Evolutionary conservation across 495 filamentous ascomycete genomes (phyloP).

Genomic region (Bombardia bombarda): DNA sequence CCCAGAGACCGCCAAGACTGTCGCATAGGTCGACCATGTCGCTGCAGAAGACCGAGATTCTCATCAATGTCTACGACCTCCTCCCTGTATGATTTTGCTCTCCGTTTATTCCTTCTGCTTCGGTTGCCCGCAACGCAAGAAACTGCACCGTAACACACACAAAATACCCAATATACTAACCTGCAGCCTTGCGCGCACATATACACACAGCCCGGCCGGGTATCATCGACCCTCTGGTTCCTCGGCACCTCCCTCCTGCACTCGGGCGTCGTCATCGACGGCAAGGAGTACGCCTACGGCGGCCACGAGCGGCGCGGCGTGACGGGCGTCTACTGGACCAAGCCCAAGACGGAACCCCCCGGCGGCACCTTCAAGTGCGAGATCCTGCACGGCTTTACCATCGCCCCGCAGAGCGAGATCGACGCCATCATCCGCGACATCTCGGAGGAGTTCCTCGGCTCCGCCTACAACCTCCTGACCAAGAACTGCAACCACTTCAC

Average conservation of each 20-base stretch:
- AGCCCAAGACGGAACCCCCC: constrained; percentile 56
- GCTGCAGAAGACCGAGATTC: constrained; percentile 58
- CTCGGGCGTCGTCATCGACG: constrained; percentile 69
- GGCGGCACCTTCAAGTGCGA: constrained; percentile 63
- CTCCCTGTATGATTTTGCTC: constrained; percentile 56
- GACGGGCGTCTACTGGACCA: constrained; percentile 74
- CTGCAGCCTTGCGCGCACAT: neutral
- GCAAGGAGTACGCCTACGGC: constrained; percentile 75
- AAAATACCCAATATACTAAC: neutral
- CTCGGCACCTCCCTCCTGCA: constrained; percentile 66
- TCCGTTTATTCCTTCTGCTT: too few species aligned
- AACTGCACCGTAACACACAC: too few species aligned
- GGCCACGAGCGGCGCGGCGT: constrained; percentile 59
- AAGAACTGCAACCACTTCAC: constrained; percentile 84
- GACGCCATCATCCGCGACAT: constrained; percentile 56
- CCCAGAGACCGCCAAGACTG: constrained; percentile 32
- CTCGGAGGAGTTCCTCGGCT: constrained; percentile 59
- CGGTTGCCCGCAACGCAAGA: too few species aligned
- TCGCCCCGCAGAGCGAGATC: constrained; percentile 54
- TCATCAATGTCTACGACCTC: constrained; percentile 76
- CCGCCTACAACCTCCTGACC: constrained; percentile 66
- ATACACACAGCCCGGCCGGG: constrained; percentile 48
- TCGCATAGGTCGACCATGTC: constrained; percentile 52
- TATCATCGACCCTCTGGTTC: constrained; percentile 63
- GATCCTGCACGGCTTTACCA: constrained; percentile 65